Conservation (phyloP, 2,329 filamentous ascomycete species). For the Davidsoniella eucalypti region DNA sequence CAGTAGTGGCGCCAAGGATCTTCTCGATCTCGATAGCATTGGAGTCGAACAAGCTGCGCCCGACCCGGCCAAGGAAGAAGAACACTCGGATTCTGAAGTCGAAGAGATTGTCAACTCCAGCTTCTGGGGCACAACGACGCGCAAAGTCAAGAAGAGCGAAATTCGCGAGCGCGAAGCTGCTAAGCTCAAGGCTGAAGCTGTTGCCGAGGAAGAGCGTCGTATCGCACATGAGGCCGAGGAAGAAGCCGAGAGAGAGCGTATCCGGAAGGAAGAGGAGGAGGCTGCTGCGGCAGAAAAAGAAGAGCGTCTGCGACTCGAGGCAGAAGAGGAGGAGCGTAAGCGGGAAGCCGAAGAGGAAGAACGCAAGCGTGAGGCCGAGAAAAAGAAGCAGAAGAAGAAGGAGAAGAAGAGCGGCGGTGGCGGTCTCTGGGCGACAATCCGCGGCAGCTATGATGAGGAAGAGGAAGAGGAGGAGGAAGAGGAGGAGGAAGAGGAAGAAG, state of each 20-base stretch:
- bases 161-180: constrained; percentile 9
- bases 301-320: not conserved
- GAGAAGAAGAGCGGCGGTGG: not conserved
- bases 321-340: not conserved
- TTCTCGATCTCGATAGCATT: constrained; percentile 8
- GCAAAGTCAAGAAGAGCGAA: constrained; percentile 20
- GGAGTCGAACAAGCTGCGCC: constrained; percentile 16
- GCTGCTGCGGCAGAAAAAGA: not conserved
- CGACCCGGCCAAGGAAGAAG: constrained; percentile 10
- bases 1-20: not conserved
- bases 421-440: not conserved
- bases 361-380: constrained; percentile 1
- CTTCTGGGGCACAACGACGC: constrained; percentile 17
- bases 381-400: constrained; percentile 13
- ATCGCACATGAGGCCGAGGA: constrained; percentile 8
- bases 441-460: constrained; percentile 1
- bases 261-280: constrained; percentile 1
- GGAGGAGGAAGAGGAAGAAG: constrained; percentile 18
- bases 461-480: constrained; percentile 13
- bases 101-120: constrained; percentile 21
- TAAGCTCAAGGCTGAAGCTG: constrained; percentile 7
- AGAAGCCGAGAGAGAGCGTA: constrained; percentile 6
- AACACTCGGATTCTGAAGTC: constrained; percentile 17
- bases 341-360: not conserved
- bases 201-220: constrained; percentile 5